Evolutionary conservation across 2,329 filamentous ascomycete genomes (phyloP), one percentile per base, ranked within the genome.

Genomic region (Fusarium sp.): DNA sequence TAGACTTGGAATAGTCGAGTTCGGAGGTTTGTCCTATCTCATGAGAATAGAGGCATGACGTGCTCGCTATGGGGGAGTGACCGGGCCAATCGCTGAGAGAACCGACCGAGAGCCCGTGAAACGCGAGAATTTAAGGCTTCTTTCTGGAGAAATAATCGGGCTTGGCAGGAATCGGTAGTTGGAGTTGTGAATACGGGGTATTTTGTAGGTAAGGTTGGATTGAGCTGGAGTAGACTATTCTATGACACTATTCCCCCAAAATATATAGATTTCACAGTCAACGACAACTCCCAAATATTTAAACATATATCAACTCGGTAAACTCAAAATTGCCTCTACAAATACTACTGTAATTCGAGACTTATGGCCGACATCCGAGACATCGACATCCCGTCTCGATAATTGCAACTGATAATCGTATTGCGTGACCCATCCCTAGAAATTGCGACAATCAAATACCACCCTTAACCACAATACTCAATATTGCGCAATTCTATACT

Each of bases 371-470:
- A 41, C 8, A 46, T 2, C 46, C 33, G 29, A 47, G 21, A 12
- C 21, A 15, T 37, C n/a, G 15, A 42, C 21, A 23, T 3, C 9
- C 18, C 37, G 41, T 20, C 16, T 60, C 5, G 38, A 29, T 52
- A 24, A 49, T 38, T 18, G 37, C n/a, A 26, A 24, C 4, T 61
- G 29, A 57, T 57, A 37, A n/a, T 21, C 41, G 28, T 52, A 71
- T 74, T 66, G 73, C 73, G 73, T 75, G 68, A 75, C 70, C 28
- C 20, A 37, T 48, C 73, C 73, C 73, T 7, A 50, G 73, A 26
- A 28, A 75, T 75, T 62, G 69, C 73, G 71, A 72, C 66, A 75
- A 56, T 58, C 57, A 39, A 15, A n/a, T 33, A 54, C 33, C 24
- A 48, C 47, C 20, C 46, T 33, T 44, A 39, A 46, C 50, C 16